Evolutionary conservation across 2,329 filamentous ascomycete species (phyloP), one percentile per base, ranked within the genome.

Genomic region (Claviceps capensis): DNA sequence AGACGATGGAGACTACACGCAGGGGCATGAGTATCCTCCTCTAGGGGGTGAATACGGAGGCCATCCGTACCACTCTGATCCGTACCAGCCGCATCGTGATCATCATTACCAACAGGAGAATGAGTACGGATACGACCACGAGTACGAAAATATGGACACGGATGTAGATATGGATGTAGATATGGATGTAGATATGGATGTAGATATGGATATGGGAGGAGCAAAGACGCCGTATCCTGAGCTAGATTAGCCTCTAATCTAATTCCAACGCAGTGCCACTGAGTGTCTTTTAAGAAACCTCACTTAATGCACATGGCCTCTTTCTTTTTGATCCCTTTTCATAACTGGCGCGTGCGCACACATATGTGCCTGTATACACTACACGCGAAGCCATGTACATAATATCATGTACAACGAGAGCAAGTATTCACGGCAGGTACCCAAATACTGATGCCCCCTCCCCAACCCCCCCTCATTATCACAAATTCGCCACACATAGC

Each of bases 1-100:
- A n/a, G 59, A 61, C 5, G 54, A 53, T 8, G 55, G 59, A 5
- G 56, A 58, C 7, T 60, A 61, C 7, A 57, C 58, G 1, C 60
- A 61, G 36, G 61, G 61, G 0, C 61, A 63, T 11, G 63, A 56
- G 1, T 63, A 41, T 16, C 37, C 13, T 11, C 30, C 13, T 30
- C 26, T 30, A 4, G 14, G 37, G 38, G 17, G 8, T 23, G 50
- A 26, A 9, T 48, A 48, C 23, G 19, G 36, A 6, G 34, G 47
- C 17, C 45, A 47, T 9, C 49, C 44, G 30, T 42, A 52, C 19
- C 50, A 54, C 30, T 34, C 30, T 34, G 30, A 44, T 43, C 14
- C 41, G 30, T 34, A 34, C 30, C 30, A 34, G 30, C 30, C 30
- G 9, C 30, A 34, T 34, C 30, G 3, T 34, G 30, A 52, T 41